A percentile compares a stretch with the other conserved stretches of the same genome.
phyloP scores from a whole-genome alignment of 208 protist species.

The Wallacemonas collosoma region DNA sequence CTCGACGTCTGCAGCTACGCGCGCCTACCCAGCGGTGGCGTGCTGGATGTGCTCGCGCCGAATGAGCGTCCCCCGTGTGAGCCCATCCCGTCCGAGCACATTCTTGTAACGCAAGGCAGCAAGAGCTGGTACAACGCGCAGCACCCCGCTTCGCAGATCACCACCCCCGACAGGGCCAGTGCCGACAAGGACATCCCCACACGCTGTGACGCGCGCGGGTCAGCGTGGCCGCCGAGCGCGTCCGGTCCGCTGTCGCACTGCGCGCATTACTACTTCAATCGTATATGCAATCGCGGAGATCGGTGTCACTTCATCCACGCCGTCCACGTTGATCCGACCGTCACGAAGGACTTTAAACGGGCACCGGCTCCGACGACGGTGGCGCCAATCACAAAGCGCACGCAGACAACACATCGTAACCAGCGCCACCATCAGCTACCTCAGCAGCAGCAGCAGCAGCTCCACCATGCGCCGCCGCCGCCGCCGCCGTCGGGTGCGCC shows the following conservation, averaged over 20 bases:
- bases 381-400: conserved; percentile 23
- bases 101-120: conserved; percentile 67
- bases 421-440: not conserved
- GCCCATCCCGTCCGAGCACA: conserved; percentile 45
- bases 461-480: not conserved
- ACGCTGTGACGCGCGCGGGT: not conserved
- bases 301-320: conserved; percentile 81
- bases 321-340: conserved; percentile 69
- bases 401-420: not conserved
- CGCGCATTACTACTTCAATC: conserved; percentile 88
- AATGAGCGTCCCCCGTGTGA: conserved; percentile 60
- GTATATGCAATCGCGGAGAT: conserved; percentile 81
- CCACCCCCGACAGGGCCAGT: not conserved
- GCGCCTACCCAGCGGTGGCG: conserved; percentile 50
- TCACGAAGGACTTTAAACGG: conserved; percentile 65
- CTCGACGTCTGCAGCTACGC: conserved; percentile 58
- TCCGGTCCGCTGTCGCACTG: conserved; percentile 64
- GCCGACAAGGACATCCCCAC: too few species aligned
- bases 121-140: conserved; percentile 28
- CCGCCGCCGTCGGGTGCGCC: not conserved
- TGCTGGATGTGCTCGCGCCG: conserved; percentile 57
- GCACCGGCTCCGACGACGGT: conserved; percentile 45
- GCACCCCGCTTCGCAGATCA: conserved; percentile 7
- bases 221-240: not conserved
- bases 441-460: not conserved